Evolutionary conservation across 2,329 filamentous ascomycete genomes (phyloP), one percentile per base, ranked within the genome.

Genomic region (Calonectria multiphialidica): DNA sequence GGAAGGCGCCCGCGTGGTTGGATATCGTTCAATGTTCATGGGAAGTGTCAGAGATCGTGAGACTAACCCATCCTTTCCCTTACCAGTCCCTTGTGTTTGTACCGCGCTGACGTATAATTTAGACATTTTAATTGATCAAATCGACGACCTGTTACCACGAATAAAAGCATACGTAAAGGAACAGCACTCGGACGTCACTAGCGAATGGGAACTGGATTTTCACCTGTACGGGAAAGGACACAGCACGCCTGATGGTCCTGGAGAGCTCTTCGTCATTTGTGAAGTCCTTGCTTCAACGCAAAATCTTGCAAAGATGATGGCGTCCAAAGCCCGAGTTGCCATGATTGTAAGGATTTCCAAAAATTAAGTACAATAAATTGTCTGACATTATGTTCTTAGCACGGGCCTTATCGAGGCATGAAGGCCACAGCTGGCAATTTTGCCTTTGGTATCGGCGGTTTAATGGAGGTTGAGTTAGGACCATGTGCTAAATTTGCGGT

Each of bases 351-450:
- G 76, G 55, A 21, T 40, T 25, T 15, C 33, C 3, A 21, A 1
- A 5, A 3, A 2, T 1, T 23, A 23, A 47, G 0, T 12, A 5
- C 1, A 1, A 7, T 5, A 0, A 10, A 2, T 2, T 13, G 4
- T 16, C 30, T 37, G 0, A 2, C 65, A 73, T 25, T 73, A 23
- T 4, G 1, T 1, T 5, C 0, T 8, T 2, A 78, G 76, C 89
- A 90, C 72, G 85, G 80, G 0, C 82, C 85, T 0, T 90, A 90
- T 66, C 80, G 82, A 0, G 84, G 85, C 0, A 88, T 90, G 75
- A 86, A 87, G n/a, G 88, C 88, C 0, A 90, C 87, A 0, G 82
- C 84, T 0, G 89, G 89, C 0, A 90, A 90, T 70, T 85, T 90
- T 50, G 87, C 85, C 0, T 81, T 81, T 5, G 80, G 80, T 0